Percentiles rank a stretch among this genome's conserved stretches.
Evolutionary conservation across 2,329 filamentous ascomycete species (phyloP).

Genomic region (Talaromyces sp.): DNA sequence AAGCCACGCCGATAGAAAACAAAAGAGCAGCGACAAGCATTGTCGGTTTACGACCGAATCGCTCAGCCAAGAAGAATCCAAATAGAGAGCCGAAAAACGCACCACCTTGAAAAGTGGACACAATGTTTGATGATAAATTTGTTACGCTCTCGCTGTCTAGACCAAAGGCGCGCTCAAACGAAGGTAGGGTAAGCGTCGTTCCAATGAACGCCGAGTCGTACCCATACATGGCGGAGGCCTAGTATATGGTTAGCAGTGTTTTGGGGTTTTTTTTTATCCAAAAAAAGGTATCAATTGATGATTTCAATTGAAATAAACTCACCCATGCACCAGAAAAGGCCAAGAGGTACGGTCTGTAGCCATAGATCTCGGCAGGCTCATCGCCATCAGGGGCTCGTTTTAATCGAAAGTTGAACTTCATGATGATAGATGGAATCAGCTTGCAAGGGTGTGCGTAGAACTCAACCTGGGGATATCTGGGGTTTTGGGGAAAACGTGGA

Average conservation of each 20-base stretch:
- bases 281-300: too few species aligned
- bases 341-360: slow-evolving; percentile 1
- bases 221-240: slow-evolving; percentile 6
- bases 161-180: slow-evolving; percentile 6
- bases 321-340: slow-evolving; percentile 1
- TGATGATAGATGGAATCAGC: too few species aligned
- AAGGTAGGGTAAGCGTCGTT: not conserved
- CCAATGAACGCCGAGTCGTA: slow-evolving; percentile 8
- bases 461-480: too few species aligned
- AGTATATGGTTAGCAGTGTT: too few species aligned
- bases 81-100: slow-evolving; percentile 37
- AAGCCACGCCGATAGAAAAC: slow-evolving; percentile 57
- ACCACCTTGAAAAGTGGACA: slow-evolving; percentile 7
- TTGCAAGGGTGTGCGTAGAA: too few species aligned
- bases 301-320: not conserved
- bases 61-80: slow-evolving; percentile 56
- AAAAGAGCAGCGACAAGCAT: slow-evolving; percentile 55
- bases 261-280: too few species aligned
- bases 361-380: slow-evolving; percentile 2
- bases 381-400: not conserved
- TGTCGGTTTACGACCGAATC: slow-evolving; percentile 51
- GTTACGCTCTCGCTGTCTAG: not conserved
- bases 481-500: too few species aligned
- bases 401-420: too few species aligned
- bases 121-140: slow-evolving; percentile 1